Base-by-base conservation (phyloP, 2,329 filamentous ascomycete genomes). In the Phyllosticta citrichinensis region DNA sequence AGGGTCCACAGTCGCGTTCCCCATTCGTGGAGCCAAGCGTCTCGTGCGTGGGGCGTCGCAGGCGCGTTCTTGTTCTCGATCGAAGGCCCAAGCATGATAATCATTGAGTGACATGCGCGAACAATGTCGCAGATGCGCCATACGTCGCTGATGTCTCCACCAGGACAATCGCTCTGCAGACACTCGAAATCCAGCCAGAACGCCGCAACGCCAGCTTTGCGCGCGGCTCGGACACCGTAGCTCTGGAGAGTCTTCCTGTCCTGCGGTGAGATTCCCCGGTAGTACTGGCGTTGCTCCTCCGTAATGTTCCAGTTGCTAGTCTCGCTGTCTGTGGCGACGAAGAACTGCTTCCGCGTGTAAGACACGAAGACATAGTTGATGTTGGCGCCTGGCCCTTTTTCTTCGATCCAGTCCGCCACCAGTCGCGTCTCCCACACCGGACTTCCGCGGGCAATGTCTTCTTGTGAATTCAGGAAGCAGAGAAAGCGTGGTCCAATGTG, bases 101-200 rank as follows among this genome's bases (percentile, higher is more conserved):
- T 50, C 59, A 61, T 61, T 2, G 59, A 61, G 17, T 61, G 47
- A 5, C 54, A 20, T 27, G 59, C 54, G 24, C 59, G 47, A 3
- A 61, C 25, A 6, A 61, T 55, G 50, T 61, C 59, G 30, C 47
- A 61, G 14, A 57, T 61, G 9, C n/a, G 17, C 14, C 52, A 61
- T 3, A 61, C 59, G 22, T 61, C 59, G 6, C 52, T 40, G 25
- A 9, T 54, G 1, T 61, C 55, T 5, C 47, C 52, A n/a, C n/a
- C 3, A 2, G 54, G 27, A 3, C 24, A 3, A 12, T 25, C 12
- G 47, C 20, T 40, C 9, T 20, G 22, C 19, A 60, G n/a, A 11
- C 61, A 59, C 20, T 62, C 56, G 4, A 62, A 58, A 20, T 62
- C 60, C 20, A 62, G 9, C 61, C 61, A 60, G 33, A 62, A 62